These are phyloP conservation scores for Xylaria castorea DNA, from an alignment of 495 filamentous ascomycete genomes.

Conservation along the genomic window DNA sequence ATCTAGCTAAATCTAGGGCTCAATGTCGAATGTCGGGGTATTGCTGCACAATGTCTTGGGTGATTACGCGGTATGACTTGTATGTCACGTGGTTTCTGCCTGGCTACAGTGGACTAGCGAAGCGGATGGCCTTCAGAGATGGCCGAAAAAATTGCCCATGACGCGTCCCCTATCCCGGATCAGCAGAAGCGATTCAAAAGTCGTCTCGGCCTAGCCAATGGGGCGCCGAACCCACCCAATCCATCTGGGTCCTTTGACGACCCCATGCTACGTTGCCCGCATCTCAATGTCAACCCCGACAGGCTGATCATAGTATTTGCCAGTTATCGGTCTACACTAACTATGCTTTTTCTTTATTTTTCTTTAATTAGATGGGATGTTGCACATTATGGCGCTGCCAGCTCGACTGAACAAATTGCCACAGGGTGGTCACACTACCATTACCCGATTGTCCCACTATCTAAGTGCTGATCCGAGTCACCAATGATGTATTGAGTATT, in stretches of 20 bases:
- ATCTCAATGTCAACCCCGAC: background rate
- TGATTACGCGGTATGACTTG: slow-evolving; percentile 21
- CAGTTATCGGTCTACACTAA: background rate
- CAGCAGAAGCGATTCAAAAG: slow-evolving; percentile 19
- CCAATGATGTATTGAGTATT: background rate
- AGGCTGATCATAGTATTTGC: slow-evolving; percentile 7
- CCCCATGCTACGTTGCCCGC: slow-evolving; percentile 19
- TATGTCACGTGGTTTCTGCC: slow-evolving; percentile 9
- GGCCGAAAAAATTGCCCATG: slow-evolving; percentile 14
- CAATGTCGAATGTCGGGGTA: slow-evolving; percentile 11
- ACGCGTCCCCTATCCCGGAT: slow-evolving; percentile 16
- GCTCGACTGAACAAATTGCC: background rate
- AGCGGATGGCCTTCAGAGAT: background rate
- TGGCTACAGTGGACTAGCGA: too few species aligned
- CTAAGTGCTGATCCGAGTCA: slow-evolving; percentile 1
- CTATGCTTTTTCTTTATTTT: background rate
- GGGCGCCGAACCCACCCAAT: slow-evolving; percentile 5
- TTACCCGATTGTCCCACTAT: background rate
- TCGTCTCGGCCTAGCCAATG: slow-evolving; percentile 9
- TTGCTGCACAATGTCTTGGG: background rate
- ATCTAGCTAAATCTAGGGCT: background rate
- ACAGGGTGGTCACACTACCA: slow-evolving; percentile 11
- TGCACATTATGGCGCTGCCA: background rate
- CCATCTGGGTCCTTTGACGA: slow-evolving; percentile 3
- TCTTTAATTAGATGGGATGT: background rate